Conservation (phyloP, 177 flowering plant genomes). For the Tripterygium wilfordii region DNA sequence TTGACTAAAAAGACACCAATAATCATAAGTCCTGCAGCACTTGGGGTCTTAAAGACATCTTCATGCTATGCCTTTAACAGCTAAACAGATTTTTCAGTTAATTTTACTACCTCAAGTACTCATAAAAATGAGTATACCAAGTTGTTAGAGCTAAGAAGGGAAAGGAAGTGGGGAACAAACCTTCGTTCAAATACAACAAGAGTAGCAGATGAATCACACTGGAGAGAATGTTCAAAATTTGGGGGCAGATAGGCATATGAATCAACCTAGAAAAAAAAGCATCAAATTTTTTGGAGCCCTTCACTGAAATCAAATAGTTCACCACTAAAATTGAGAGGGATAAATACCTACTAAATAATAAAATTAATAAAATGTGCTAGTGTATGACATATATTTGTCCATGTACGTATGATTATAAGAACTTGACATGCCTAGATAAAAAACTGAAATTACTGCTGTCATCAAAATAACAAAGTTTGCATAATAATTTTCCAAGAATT, state of each 20-base stretch:
- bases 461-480: too few species aligned
- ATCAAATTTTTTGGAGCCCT: slow-evolving; percentile 1
- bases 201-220: slow-evolving; percentile 56
- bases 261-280: slow-evolving; percentile 53
- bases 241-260: slow-evolving; percentile 93
- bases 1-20: neutral
- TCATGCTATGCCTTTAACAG: neutral
- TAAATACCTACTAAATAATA: too few species aligned
- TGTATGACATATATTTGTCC: too few species aligned
- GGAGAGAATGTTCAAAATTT: slow-evolving; percentile 51
- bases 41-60: neutral
- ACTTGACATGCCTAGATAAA: too few species aligned
- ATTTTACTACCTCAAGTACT: too few species aligned
- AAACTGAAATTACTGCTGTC: too few species aligned
- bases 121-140: too few species aligned
- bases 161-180: slow-evolving; percentile 22
- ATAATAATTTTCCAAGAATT: too few species aligned
- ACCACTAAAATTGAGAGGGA: neutral
- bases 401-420: too few species aligned
- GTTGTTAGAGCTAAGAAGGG: neutral
- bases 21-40: neutral
- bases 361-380: too few species aligned
- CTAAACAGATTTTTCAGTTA: too few species aligned
- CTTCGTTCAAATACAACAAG: slow-evolving; percentile 81
- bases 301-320: neutral